phyloP scores from a whole-genome alignment of 1,139 yeast species.

The Kurtzmaniella natalensis region DNA sequence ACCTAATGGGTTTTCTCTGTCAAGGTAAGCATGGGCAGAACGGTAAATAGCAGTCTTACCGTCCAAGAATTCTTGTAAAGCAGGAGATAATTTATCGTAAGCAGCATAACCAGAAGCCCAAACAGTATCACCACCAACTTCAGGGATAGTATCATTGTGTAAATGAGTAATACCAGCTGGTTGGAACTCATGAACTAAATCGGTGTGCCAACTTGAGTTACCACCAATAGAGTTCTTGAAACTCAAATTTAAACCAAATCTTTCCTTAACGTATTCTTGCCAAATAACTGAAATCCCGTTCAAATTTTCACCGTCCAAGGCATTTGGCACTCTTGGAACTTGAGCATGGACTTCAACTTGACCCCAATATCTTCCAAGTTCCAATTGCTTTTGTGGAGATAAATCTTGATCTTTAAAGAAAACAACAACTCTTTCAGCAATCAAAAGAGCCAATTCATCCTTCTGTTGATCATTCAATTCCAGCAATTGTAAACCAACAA shows the following conservation, averaged over 20 bases:
- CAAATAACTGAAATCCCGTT: conserved; percentile 50
- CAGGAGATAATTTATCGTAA: conserved; percentile 34
- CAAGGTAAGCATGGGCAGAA: conserved; percentile 32
- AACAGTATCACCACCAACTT: conserved; percentile 33
- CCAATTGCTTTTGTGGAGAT: conserved; percentile 42
- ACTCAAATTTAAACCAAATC: conserved; percentile 18
- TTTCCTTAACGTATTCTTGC: conserved; percentile 38
- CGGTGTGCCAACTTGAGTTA: conserved; percentile 35
- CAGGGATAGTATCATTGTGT: conserved; percentile 32
- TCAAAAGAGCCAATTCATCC: conserved; percentile 45
- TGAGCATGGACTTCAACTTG: conserved; percentile 42
- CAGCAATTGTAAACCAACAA: conserved; percentile 39
- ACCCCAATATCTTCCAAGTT: conserved; percentile 39
- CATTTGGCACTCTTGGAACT: conserved; percentile 28
- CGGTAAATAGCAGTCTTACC: conserved; percentile 35
- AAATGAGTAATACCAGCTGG: conserved; percentile 38
- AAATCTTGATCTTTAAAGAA: conserved; percentile 46
- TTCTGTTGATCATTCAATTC: conserved; percentile 39
- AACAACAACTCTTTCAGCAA: conserved; percentile 50
- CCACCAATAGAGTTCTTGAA: conserved; percentile 31
- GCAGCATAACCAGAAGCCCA: conserved; percentile 38
- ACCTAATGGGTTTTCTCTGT: conserved; percentile 27
- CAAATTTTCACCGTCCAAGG: conserved; percentile 11
- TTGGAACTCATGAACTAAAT: conserved; percentile 33
- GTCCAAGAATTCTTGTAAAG: conserved; percentile 31